A percentile compares a stretch with the other conserved stretches of the same genome.
These are phyloP conservation scores for Penicillium lividum DNA, from an alignment of 495 filamentous ascomycete species.

Conservation along the genomic window DNA sequence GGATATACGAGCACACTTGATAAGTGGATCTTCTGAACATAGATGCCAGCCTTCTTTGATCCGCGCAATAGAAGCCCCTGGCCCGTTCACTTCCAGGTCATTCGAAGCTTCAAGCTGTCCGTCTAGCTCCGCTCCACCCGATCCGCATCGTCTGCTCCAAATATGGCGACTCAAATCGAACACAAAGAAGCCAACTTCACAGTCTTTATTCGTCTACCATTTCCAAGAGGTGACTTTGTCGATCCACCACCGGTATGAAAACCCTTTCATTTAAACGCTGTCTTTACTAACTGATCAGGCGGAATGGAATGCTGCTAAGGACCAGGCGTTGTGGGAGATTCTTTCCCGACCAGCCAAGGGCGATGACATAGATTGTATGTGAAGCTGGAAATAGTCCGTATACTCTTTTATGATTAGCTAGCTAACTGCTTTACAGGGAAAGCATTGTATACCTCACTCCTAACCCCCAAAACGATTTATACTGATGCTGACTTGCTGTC, in stretches of 20 bases:
- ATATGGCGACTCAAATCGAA: conserved; percentile 19
- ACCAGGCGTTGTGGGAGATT: conserved; percentile 85
- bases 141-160: neutral
- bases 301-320: conserved; percentile 77
- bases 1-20: neutral
- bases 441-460: conserved; percentile 59
- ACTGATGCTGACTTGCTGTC: conserved; percentile 11
- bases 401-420: neutral
- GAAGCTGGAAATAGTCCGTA: too few relatives aligned
- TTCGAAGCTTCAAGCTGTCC: neutral
- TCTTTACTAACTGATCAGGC: conserved; percentile 44
- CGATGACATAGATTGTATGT: conserved; percentile 80
- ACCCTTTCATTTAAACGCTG: neutral
- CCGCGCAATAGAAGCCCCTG: neutral
- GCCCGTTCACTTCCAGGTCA: neutral
- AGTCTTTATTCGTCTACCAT: conserved; percentile 84
- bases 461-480: neutral
- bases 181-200: conserved; percentile 55
- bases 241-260: conserved; percentile 78
- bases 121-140: conserved; percentile 10
- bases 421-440: conserved; percentile 59
- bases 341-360: conserved; percentile 73
- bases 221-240: conserved; percentile 81
- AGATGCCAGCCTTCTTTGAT: neutral
- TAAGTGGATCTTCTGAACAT: neutral